Evolutionary conservation across 139 green algal species (phyloP), one percentile per base, ranked within the genome.

Genomic region (Deuterostichococcus epilithicus): DNA sequence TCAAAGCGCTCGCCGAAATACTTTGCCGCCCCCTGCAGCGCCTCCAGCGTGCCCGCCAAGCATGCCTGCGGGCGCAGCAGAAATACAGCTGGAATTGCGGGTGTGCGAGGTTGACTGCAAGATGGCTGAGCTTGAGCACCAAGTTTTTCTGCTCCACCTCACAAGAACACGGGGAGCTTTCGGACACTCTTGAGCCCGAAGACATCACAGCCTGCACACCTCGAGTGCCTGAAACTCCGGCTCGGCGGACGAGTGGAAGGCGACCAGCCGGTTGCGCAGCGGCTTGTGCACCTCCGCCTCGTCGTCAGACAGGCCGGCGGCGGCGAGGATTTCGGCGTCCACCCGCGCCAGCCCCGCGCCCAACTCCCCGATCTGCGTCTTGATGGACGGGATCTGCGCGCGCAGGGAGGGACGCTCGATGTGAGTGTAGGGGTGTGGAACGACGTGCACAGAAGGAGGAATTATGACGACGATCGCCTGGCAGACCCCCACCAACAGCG

Each of bases 1-100:
- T 80, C 76, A 44, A 75, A 90, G 5, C 80, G 74, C 76, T 93
- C 88, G 26, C 88, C 88, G 76, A 85, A 92, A 77, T 89, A 93
- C 36, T 83, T 76, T 4, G 85, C 82, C 33, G 84, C 52, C 1
- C 58, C 28, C 47, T 83, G 67, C 75, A 91, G 63, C 22, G 82
- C 72, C 10, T 42, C 71, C 30, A 75, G 67, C 60, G 76, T 73
- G 6, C 28, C 22, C 68, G 74, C 63, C 75, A 86, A 77, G 34
- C 58, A 77, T 1, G 33, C 69, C 82, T 87, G 77, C 71, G 71
- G 34, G 23, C 37, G 6, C 20, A 6, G 34, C 13, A 35, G 10
- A 73, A 30, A 44, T 42, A 25, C 23, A 52, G 30, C 68, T 52
- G 68, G 34, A 42, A 73, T 60, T 26, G n/a, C n/a, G n/a, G n/a